phyloP scores from a whole-genome alignment of 2,329 filamentous ascomycete genomes.

The Aureobasidium sp. region DNA sequence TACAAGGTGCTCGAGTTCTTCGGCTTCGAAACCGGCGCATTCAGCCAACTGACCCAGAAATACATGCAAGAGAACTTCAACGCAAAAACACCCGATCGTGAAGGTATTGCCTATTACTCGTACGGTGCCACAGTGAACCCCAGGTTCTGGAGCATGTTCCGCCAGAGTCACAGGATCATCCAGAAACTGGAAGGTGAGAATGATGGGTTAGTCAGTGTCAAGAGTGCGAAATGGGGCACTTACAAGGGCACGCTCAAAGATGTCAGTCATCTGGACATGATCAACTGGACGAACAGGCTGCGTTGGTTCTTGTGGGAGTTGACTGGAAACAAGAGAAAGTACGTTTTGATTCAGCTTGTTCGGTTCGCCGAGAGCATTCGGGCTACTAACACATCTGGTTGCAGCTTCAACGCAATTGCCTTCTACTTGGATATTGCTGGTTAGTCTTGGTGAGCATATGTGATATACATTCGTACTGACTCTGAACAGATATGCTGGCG shows the following conservation, averaged over 20 bases:
- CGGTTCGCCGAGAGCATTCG: neutral
- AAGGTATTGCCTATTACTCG: slow-evolving; percentile 52
- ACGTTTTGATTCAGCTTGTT: slow-evolving; percentile 17
- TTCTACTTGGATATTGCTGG: slow-evolving; percentile 59
- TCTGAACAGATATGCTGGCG: slow-evolving; percentile 33
- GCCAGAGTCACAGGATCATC: slow-evolving; percentile 48
- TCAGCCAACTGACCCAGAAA: slow-evolving; percentile 50
- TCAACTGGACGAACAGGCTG: slow-evolving; percentile 58
- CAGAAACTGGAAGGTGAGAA: slow-evolving; percentile 49
- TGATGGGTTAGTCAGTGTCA: slow-evolving; percentile 56
- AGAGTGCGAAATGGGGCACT: slow-evolving; percentile 52
- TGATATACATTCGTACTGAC: slow-evolving; percentile 17
- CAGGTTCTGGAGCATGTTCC: slow-evolving; percentile 49
- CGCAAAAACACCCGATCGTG: slow-evolving; percentile 47
- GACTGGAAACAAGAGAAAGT: slow-evolving; percentile 48
- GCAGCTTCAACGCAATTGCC: slow-evolving; percentile 55
- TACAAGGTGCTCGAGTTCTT: slow-evolving; percentile 49
- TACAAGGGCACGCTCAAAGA: slow-evolving; percentile 57
- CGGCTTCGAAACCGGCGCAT: slow-evolving; percentile 51
- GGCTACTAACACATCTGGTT: slow-evolving; percentile 15
- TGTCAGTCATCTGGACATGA: slow-evolving; percentile 56
- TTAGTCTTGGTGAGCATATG: slow-evolving; percentile 26
- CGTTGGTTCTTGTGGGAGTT: slow-evolving; percentile 51
- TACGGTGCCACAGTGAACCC: slow-evolving; percentile 54
- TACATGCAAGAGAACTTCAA: slow-evolving; percentile 55